These are phyloP conservation scores for Syzygium malaccense DNA, from an alignment of 441 rosid species.

Conservation along the genomic window DNA sequence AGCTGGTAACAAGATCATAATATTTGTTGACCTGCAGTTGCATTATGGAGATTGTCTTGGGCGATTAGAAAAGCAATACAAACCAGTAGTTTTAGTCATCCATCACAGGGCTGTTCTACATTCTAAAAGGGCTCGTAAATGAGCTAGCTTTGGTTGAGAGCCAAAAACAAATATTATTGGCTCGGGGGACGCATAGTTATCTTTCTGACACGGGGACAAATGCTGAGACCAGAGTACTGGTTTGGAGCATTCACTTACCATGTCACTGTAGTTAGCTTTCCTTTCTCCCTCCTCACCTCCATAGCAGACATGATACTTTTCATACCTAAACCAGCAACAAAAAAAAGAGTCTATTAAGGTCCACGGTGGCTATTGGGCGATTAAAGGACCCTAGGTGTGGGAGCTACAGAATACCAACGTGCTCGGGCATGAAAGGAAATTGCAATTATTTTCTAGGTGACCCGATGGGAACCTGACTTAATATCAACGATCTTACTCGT, in stretches of 20 bases:
- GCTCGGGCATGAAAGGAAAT: neutral
- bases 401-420: neutral
- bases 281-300: conserved; percentile 86
- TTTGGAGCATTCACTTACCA: conserved; percentile 36
- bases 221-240: neutral
- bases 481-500: neutral
- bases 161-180: neutral
- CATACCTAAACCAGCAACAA: conserved; percentile 50
- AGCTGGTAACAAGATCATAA: conserved; percentile 93
- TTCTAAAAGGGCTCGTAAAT: neutral
- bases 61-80: neutral
- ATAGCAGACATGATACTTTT: conserved; percentile 64
- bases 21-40: conserved; percentile 77
- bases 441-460: neutral
- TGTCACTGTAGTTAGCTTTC: conserved; percentile 78
- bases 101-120: neutral
- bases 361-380: neutral
- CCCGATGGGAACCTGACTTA: neutral
- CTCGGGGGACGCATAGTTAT: neutral
- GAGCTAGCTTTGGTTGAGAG: neutral
- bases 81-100: neutral
- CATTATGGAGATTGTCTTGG: neutral
- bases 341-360: neutral
- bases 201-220: neutral
- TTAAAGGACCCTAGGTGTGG: neutral